phyloP scores from a whole-genome alignment of 345 rosid genomes.

The Acer negundo region DNA sequence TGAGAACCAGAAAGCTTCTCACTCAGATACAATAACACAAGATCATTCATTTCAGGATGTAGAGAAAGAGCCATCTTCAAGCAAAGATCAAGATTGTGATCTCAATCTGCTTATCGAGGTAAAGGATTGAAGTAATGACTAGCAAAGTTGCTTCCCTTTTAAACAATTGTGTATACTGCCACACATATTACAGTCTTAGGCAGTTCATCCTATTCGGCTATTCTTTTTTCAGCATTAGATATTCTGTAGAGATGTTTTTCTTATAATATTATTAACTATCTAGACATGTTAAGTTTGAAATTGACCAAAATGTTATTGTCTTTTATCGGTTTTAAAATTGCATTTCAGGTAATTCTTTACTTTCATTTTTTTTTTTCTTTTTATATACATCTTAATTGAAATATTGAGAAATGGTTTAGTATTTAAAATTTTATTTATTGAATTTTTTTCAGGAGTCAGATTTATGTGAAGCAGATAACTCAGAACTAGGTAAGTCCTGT shows the following conservation, averaged over 20 bases:
- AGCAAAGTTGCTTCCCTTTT: neutral
- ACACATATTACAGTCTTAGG: neutral
- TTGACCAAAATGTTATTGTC: neutral
- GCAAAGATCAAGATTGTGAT: conserved; percentile 43
- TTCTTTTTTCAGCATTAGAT: neutral
- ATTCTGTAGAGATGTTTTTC: neutral
- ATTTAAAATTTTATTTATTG: conserved; percentile 16
- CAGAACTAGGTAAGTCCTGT: conserved; percentile 39
- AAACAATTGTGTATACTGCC: neutral
- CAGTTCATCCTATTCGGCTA: neutral
- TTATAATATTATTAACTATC: neutral
- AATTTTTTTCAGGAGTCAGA: conserved; percentile 33
- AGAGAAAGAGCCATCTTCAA: conserved; percentile 23
- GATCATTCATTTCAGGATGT: conserved; percentile 24
- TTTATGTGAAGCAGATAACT: conserved; percentile 30
- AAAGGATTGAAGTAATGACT: conserved; percentile 31
- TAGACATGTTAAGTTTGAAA: neutral
- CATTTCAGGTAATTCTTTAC: conserved; percentile 10
- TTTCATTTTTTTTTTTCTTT: neutral
- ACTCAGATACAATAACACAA: conserved; percentile 25
- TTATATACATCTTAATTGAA: neutral
- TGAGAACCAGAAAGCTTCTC: conserved; percentile 33
- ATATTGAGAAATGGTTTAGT: neutral
- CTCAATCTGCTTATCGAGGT: conserved; percentile 47
- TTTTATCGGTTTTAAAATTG: neutral